Evolutionary conservation across 2,329 filamentous ascomycete genomes (phyloP).

Genomic region (Thielaviopsis euricoi): DNA sequence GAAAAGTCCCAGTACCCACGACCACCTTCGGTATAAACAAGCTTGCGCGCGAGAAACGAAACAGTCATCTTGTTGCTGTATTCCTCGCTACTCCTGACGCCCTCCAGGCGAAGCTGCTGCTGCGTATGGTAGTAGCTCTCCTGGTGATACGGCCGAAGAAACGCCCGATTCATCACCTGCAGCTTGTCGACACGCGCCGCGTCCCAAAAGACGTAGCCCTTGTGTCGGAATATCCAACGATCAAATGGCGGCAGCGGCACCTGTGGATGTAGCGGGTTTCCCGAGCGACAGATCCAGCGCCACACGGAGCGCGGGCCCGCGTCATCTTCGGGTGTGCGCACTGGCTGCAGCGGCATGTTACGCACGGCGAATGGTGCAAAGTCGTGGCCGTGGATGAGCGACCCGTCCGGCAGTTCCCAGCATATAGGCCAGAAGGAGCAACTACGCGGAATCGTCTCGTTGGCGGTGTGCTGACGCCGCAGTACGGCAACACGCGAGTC

Average conservation of each 20-base stretch:
- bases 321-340: not conserved
- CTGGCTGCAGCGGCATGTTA: not conserved
- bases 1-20: conserved; percentile 11
- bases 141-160: not conserved
- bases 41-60: conserved; percentile 7
- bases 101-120: conserved; percentile 6
- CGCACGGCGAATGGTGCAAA: conserved; percentile 6
- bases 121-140: conserved; percentile 6
- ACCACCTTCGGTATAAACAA: conserved; percentile 6
- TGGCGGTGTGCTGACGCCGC: not conserved
- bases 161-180: not conserved
- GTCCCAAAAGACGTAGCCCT: conserved; percentile 11
- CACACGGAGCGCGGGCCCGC: conserved; percentile 6
- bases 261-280: not conserved
- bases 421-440: conserved; percentile 5
- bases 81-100: not conserved
- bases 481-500: not conserved
- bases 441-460: conserved; percentile 4
- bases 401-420: not conserved
- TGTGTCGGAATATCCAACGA: conserved; percentile 4
- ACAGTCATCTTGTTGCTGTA: conserved; percentile 4
- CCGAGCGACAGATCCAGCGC: conserved; percentile 5
- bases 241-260: not conserved
- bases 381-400: conserved; percentile 5
- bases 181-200: not conserved